These are phyloP conservation scores for Teunomyces funiuensis DNA, from an alignment of 805 yeast genomes.

Conservation along the genomic window DNA sequence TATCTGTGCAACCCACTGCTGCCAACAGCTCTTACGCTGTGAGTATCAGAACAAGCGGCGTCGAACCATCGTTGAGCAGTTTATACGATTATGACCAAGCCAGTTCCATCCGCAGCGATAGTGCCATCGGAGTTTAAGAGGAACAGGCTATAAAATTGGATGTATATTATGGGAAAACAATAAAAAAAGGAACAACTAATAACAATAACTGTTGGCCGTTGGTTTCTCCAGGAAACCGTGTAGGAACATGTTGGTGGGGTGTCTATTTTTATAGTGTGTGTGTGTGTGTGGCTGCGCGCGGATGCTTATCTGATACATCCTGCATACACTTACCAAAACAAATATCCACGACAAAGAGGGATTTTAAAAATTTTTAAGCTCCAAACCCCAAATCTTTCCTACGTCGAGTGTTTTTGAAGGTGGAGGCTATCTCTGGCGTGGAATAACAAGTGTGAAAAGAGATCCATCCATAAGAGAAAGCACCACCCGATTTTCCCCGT, in stretches of 20 bases:
- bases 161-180: constrained; percentile 5
- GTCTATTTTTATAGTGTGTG: too few species aligned
- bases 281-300: not conserved
- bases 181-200: too few species aligned
- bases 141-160: not conserved
- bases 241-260: too few species aligned
- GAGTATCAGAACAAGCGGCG: constrained; percentile 15
- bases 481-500: constrained; percentile 1
- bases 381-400: not conserved
- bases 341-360: constrained; percentile 2
- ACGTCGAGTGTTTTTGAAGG: not conserved
- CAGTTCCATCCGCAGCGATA: constrained; percentile 12
- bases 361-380: constrained; percentile 3
- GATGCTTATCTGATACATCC: not conserved
- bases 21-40: constrained; percentile 22
- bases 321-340: constrained; percentile 1
- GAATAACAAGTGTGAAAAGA: not conserved
- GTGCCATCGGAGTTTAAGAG: not conserved
- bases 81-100: constrained; percentile 15
- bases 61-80: constrained; percentile 14
- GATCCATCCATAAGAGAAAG: constrained; percentile 2
- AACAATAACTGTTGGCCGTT: too few species aligned
- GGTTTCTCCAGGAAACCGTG: too few species aligned
- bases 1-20: constrained; percentile 33
- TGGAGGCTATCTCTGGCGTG: constrained; percentile 4